phyloP scores from a whole-genome alignment of 1,139 yeast genomes.

The Taphrina communis region DNA sequence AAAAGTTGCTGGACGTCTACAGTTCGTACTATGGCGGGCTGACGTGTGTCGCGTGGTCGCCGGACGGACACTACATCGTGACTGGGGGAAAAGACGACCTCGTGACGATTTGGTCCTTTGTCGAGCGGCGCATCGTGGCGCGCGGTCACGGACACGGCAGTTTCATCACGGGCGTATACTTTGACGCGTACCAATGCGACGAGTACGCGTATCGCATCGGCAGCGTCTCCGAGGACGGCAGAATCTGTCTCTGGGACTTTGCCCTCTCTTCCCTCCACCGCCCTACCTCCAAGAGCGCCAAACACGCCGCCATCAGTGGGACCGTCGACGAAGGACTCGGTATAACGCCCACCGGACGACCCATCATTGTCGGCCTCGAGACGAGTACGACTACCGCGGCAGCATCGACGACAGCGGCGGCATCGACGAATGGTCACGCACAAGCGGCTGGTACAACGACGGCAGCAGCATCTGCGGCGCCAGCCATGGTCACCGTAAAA shows the following conservation, averaged over 20 bases:
- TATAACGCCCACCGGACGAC: not conserved
- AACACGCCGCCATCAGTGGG: constrained; percentile 18
- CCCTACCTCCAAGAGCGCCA: constrained; percentile 46
- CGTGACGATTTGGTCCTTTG: constrained; percentile 52
- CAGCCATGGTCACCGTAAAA: constrained; percentile 21
- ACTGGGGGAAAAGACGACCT: constrained; percentile 60
- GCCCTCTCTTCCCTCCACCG: constrained; percentile 62
- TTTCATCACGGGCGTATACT: constrained; percentile 61
- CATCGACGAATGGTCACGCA: constrained; percentile 3
- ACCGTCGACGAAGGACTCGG: constrained; percentile 8
- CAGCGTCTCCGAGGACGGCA: constrained; percentile 75
- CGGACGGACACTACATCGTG: constrained; percentile 67
- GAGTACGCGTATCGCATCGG: constrained; percentile 61
- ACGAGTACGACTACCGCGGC: not conserved
- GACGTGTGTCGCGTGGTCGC: constrained; percentile 63
- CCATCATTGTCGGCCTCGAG: constrained; percentile 12
- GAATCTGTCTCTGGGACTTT: constrained; percentile 73
- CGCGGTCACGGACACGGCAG: constrained; percentile 70
- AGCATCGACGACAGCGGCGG: not conserved
- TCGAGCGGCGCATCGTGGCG: constrained; percentile 51
- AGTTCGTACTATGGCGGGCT: constrained; percentile 76
- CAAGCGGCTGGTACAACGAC: not conserved
- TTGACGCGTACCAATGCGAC: constrained; percentile 55
- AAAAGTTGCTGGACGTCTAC: constrained; percentile 62
- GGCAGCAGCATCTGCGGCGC: constrained; percentile 19